Evolutionary conservation across 2,329 filamentous ascomycete genomes (phyloP).

Genomic region (Epichloe aotearoae): DNA sequence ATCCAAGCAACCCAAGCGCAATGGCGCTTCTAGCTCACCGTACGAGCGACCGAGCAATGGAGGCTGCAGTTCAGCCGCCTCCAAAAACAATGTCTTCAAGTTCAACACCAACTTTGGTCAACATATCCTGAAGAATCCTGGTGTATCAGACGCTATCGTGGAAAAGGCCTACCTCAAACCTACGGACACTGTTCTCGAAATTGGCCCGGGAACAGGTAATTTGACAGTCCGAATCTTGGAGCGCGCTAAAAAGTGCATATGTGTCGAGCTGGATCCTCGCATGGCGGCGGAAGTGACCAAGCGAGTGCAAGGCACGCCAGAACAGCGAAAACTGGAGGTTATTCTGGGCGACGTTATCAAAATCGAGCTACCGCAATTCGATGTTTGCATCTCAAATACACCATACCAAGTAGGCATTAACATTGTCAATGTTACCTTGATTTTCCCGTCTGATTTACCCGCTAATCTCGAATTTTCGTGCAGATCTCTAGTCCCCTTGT

Average conservation of each 20-base stretch:
- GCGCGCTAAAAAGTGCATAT: slow-evolving; percentile 67
- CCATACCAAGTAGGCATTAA: slow-evolving; percentile 42
- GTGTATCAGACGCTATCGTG: slow-evolving; percentile 59
- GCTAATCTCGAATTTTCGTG: neutral
- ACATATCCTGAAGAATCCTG: slow-evolving; percentile 88
- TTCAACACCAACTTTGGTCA: slow-evolving; percentile 84
- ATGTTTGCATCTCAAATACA: slow-evolving; percentile 63
- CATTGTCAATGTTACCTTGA: no score
- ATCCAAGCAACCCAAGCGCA: slow-evolving; percentile 37
- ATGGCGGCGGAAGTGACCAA: slow-evolving; percentile 95
- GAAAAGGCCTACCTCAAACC: slow-evolving; percentile 79
- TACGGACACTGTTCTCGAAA: slow-evolving; percentile 80
- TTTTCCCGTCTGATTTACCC: neutral
- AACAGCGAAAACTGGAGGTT: slow-evolving; percentile 73
- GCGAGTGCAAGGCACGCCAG: slow-evolving; percentile 79
- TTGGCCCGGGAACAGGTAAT: slow-evolving; percentile 82
- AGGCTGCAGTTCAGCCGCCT: slow-evolving; percentile 6
- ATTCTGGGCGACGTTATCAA: slow-evolving; percentile 83
- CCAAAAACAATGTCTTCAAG: slow-evolving; percentile 80
- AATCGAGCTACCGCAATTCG: slow-evolving; percentile 61
- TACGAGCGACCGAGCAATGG: slow-evolving; percentile 26
- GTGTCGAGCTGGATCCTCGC: slow-evolving; percentile 85
- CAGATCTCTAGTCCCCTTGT: slow-evolving; percentile 83
- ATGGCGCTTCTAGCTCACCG: slow-evolving; percentile 27
- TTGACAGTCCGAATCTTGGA: slow-evolving; percentile 82